phyloP scores from a whole-genome alignment of 2,329 filamentous ascomycete species.

The Talaromyces pinophilus region DNA sequence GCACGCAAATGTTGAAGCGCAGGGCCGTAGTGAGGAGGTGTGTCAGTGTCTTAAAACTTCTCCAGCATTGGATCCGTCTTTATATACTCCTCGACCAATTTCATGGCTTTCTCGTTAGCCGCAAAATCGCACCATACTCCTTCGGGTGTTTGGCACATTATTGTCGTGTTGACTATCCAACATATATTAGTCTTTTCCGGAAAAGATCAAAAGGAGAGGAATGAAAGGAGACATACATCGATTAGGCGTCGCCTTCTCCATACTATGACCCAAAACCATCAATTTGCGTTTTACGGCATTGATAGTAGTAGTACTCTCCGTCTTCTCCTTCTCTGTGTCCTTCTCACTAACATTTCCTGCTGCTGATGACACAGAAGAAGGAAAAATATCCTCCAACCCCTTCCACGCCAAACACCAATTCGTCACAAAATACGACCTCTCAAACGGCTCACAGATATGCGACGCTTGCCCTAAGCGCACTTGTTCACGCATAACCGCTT shows the following conservation, averaged over 20 bases:
- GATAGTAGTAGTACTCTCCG: neutral
- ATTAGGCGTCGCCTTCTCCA: neutral
- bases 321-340: neutral
- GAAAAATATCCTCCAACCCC: slow-evolving; percentile 5
- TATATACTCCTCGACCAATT: neutral
- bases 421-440: neutral
- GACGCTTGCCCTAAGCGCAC: neutral
- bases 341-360: neutral
- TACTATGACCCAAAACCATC: slow-evolving; percentile 12
- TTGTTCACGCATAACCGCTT: neutral
- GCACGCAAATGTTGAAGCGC: too few species aligned
- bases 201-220: too few species aligned
- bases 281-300: neutral
- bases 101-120: neutral
- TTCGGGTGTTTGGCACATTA: slow-evolving; percentile 8
- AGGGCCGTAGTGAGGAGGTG: too few species aligned
- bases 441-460: slow-evolving; percentile 13
- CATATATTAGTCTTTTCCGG: too few species aligned
- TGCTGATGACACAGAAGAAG: neutral
- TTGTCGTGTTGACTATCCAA: neutral
- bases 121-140: slow-evolving; percentile 6
- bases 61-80: slow-evolving; percentile 8
- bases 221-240: neutral
- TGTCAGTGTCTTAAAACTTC: neutral
- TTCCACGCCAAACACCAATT: slow-evolving; percentile 15